Base-by-base conservation (phyloP, 1,139 yeast species). In the Candida dubliniensis region DNA sequence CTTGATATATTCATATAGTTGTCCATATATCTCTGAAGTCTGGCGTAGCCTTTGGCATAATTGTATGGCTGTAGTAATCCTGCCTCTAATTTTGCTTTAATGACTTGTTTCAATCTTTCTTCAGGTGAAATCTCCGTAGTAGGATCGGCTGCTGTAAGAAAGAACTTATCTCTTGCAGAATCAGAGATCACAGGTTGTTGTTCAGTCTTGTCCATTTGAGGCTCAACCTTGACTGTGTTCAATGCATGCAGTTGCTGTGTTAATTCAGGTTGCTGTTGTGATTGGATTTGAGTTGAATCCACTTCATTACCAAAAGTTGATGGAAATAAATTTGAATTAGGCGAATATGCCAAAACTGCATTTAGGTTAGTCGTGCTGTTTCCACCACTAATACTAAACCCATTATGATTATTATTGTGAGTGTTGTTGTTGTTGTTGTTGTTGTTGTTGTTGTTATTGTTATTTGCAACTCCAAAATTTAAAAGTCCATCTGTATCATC, bases 101-200 rank as follows among this genome's bases (percentile, higher is more conserved):
- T 91, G n/a, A 93, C 98, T 60, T 90, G 95, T 58, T 89, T 89
- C 54, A 93, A 74, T 51, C 97, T 76, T 59, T 91, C 98, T 61
- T 91, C 98, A 0, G 98, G 97, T 0, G 96, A 87, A 34, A 87
- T 86, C 56, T 89, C 96, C 0, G 95, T 89, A 0, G 96, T 87
- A 1, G 99, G 99, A 60, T 93, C 98, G 0, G 98, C 98, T 0
- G 99, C 98, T 0, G 98, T 91, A 44, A 93, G 69, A 68, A 93
- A 91, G 66, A 93, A 93, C 65, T 90, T 90, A 61, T 91, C 98
- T 52, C 91, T 76, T 1, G 96, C 96, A 1, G 95, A 84, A 53
- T 84, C 93, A 0, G 87, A 81, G 8, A 82, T 74, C 31, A 76
- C 73, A 0, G 84, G 84, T n/a, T 36, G 47, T 26, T 11, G 37